Evolutionary conservation across 306 rosid species (phyloP).

Genomic region (Gynostemma pentaphyllum): DNA sequence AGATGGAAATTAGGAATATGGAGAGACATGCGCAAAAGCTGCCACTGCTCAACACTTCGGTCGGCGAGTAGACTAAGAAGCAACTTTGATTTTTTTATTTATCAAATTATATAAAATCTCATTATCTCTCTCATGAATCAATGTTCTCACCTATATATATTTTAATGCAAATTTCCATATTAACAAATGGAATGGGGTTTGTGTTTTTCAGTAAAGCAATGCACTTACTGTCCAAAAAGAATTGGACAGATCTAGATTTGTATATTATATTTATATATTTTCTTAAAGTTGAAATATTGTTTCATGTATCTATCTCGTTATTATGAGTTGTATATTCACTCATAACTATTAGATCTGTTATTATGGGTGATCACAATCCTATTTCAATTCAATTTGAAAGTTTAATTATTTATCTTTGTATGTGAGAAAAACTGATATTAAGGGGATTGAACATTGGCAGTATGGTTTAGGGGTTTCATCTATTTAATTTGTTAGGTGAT

Average conservation of each 20-base stretch:
- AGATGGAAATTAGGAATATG: constrained; percentile 17
- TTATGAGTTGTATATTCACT: too few species aligned
- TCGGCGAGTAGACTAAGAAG: constrained; percentile 39
- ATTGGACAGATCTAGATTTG: constrained; percentile 14
- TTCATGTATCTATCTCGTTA: too few species aligned
- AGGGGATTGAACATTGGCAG: too few species aligned
- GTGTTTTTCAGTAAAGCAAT: constrained; percentile 46
- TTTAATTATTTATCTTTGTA: too few species aligned
- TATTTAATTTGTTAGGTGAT: too few species aligned
- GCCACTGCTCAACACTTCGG: constrained; percentile 55
- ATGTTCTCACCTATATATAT: neutral
- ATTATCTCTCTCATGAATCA: constrained; percentile 37
- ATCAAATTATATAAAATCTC: neutral
- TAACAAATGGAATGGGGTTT: neutral
- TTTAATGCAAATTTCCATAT: neutral
- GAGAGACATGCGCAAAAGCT: constrained; percentile 56
- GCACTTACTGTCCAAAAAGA: constrained; percentile 28
- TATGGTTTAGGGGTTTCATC: too few species aligned
- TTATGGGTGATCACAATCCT: too few species aligned
- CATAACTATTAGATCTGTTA: too few species aligned
- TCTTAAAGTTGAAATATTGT: too few species aligned
- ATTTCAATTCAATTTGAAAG: too few species aligned
- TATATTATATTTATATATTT: too few species aligned
- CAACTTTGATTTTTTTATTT: constrained; percentile 23
- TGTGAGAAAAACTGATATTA: too few species aligned